Evolutionary conservation across 441 rosid genomes (phyloP), one percentile per base, ranked within the genome.

Genomic region (Jatropha multifida): DNA sequence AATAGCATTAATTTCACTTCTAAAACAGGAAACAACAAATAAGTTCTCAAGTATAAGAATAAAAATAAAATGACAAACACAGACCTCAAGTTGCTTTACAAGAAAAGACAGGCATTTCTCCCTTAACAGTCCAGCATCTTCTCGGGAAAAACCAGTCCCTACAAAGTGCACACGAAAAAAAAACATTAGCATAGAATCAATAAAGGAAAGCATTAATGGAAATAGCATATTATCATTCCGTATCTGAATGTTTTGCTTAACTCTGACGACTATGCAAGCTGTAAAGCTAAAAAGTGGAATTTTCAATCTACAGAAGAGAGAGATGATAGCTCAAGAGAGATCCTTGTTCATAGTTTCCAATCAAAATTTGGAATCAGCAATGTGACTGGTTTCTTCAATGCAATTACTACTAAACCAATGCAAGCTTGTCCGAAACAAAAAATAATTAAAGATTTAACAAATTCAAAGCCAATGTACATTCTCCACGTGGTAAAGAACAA

Each of bases 81-180:
- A 62, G 48, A 90, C 98, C 98, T 86, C 60, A 56, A 92, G 78
- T 68, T 85, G 84, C 78, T 87, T 87, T 81, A 86, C 73, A 74
- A 96, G 92, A 77, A 89, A 94, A 81, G 84, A 78, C 64, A 94
- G 78, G 82, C 98, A 90, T 79, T 83, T 87, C 77, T 87, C 87
- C 79, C 92, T 88, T 77, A 92, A 76, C 67, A 83, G 79, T 77
- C 73, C 80, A 75, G 95, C 90, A 63, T 92, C 96, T 70, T 63
- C 83, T 80, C 84, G 86, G 62, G 94, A 86, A 56, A 94, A 78
- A 72, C 98, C 95, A 69, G 96, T 92, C 71, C 99, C 98, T 90
- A 79, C 73, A 67, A 71, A 58, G 67, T 63, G 78, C 4, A 72
- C n/a, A 65, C 73, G 37, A 48, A 49, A 27, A 17, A 20, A 54